These are phyloP conservation scores for Lasiosphaeriaceae sp. DNA, from an alignment of 495 filamentous ascomycete species.

Conservation along the genomic window DNA sequence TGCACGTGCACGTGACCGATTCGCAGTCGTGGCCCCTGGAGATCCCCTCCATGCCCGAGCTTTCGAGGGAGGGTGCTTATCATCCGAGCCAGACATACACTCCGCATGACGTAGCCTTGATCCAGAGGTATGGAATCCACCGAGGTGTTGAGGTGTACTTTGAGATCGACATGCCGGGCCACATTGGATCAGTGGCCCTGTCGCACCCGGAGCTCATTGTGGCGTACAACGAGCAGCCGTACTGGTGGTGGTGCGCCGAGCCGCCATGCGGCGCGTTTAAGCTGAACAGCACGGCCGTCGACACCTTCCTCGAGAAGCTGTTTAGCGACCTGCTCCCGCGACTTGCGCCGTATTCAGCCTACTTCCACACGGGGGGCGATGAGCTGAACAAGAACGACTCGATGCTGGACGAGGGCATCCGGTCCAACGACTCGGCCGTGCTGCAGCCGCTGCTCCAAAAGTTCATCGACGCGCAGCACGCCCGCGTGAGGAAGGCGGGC, in stretches of 20 bases:
- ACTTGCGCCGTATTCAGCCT: conserved; percentile 57
- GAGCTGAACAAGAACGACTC: conserved; percentile 75
- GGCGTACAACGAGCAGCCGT: conserved; percentile 65
- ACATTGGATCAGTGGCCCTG: conserved; percentile 60
- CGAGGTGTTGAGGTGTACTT: conserved; percentile 70
- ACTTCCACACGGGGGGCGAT: conserved; percentile 82
- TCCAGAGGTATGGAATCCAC: conserved; percentile 63
- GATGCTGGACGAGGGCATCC: conserved; percentile 63
- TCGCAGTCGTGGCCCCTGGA: conserved; percentile 81
- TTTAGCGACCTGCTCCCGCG: conserved; percentile 71
- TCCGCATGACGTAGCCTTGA: conserved; percentile 53
- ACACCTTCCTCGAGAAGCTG: conserved; percentile 63
- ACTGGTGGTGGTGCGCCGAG: conserved; percentile 63
- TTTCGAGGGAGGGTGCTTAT: conserved; percentile 68
- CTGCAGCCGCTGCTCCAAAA: conserved; percentile 68
- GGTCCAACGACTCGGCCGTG: conserved; percentile 55
- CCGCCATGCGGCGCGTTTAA: conserved; percentile 74
- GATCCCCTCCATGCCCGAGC: conserved; percentile 65
- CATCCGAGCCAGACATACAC: conserved; percentile 56
- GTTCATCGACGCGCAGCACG: conserved; percentile 64
- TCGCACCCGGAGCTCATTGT: conserved; percentile 71
- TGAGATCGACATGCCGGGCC: conserved; percentile 80
- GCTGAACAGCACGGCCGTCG: conserved; percentile 63
- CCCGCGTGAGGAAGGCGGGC: conserved; percentile 51
- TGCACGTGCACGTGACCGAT: conserved; percentile 78